Evolutionary conservation across 2,329 filamentous ascomycete genomes (phyloP), one percentile per base, ranked within the genome.

Genomic region (Sporothrix curviconia): DNA sequence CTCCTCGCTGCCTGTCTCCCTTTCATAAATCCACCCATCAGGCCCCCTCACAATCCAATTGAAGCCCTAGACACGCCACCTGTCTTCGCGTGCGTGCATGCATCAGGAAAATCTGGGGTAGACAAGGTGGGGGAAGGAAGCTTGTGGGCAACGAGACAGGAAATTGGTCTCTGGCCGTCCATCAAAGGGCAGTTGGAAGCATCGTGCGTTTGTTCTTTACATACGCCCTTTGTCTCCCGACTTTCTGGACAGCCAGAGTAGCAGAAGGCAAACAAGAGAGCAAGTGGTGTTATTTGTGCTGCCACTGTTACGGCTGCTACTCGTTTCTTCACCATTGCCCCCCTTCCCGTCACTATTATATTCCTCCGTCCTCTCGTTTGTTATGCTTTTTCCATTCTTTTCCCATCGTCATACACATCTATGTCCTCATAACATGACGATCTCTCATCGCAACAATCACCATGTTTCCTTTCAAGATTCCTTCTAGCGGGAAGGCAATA

Each of bases 401-500:
- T 15, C 37, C 19, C 36, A 43, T 11, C 12, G n/a, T n/a, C n/a
- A n/a, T n/a, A n/a, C 19, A 8, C 30, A 22, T 50, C 15, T 17
- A n/a, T 14, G 17, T 44, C 14, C 24, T 22, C 32, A 36, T n/a
- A 30, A n/a, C 44, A 50, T 36, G 2, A 6, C 7, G 34, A 43
- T 40, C 32, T 19, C n/a, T 11, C 46, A n/a, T 19, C n/a, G 12
- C 32, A 15, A 30, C 24, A 25, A 9, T 14, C 42, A 49, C 34
- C 37, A 62, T 61, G 61, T 51, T 57, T 12, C 32, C 59, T 11
- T 61, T 61, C 44, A 61, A 59, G 32, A 12, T 62, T 46, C 64
- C 63, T 15, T 51, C 54, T 56, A 61, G 55, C 59, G 60, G 55
- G 60, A 64, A 62, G 39, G 61, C 67, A 52, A 59, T 64, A 59